These are phyloP conservation scores for Nicotiana tabacum DNA, from an alignment of 257 asterid genomes.

Conservation along the genomic window DNA sequence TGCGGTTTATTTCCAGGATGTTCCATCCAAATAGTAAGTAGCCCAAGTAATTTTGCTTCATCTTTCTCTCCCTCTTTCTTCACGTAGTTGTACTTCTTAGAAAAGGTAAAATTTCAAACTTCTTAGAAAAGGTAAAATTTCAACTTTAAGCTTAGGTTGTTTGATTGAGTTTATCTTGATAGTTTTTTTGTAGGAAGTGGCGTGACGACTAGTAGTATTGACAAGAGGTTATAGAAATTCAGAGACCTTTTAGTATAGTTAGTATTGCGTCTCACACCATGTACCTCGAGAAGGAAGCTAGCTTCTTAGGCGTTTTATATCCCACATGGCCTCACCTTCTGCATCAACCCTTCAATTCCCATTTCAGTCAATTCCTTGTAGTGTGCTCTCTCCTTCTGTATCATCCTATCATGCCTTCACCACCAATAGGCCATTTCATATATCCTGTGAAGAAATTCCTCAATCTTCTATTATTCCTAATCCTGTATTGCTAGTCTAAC, in stretches of 20 bases:
- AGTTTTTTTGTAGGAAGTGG: not conserved
- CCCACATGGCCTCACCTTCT: not conserved
- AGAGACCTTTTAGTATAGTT: not conserved
- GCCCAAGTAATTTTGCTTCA: not conserved
- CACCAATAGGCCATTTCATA: not conserved
- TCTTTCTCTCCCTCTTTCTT: not conserved
- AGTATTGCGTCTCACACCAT: not conserved
- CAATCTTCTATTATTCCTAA: not conserved
- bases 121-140: not conserved
- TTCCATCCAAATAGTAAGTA: slow-evolving; percentile 97
- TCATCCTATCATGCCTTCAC: not conserved
- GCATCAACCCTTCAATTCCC: not conserved
- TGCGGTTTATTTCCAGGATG: slow-evolving; percentile 90
- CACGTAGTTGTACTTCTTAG: not conserved
- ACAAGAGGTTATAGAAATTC: not conserved
- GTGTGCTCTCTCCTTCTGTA: not conserved
- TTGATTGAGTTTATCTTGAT: not conserved
- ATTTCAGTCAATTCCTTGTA: not conserved
- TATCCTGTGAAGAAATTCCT: not conserved
- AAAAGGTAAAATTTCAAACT: not conserved
- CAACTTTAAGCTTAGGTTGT: not conserved
- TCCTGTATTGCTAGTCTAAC: not conserved
- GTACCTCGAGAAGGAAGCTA: not conserved
- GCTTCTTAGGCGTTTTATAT: not conserved
- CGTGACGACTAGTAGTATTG: not conserved